These are phyloP conservation scores for Sanghuangporus baumii DNA, from an alignment of 1,284 basidiomycete species.

Conservation along the genomic window DNA sequence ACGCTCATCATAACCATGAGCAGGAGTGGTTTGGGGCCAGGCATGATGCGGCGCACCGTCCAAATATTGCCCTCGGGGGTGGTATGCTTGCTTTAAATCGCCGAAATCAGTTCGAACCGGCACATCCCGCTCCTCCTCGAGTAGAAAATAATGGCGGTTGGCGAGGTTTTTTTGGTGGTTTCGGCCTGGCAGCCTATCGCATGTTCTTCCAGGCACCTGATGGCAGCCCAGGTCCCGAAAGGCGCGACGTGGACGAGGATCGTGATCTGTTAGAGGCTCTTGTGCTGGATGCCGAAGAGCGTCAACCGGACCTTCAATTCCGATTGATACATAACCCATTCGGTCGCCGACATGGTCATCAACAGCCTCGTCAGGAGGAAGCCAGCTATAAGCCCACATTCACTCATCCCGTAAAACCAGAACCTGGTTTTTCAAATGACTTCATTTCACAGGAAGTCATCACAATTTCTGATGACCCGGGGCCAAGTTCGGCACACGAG, in stretches of 20 bases:
- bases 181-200: neutral
- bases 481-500: conserved; percentile 9
- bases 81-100: conserved; percentile 46
- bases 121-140: neutral
- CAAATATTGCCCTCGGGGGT: conserved; percentile 59
- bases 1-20: neutral
- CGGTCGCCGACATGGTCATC: neutral
- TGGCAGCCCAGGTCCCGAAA: neutral
- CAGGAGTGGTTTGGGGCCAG: neutral
- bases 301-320: neutral
- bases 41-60: conserved; percentile 40
- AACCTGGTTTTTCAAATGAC: conserved; percentile 58
- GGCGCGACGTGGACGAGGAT: neutral
- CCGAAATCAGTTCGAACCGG: conserved; percentile 21
- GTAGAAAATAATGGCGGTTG: neutral
- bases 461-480: conserved; percentile 5
- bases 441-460: conserved; percentile 35
- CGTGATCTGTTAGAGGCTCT: conserved; percentile 2
- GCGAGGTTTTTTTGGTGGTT: neutral
- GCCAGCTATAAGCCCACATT: conserved; percentile 51
- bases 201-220: neutral
- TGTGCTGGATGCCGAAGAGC: neutral
- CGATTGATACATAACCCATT: neutral
- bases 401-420: conserved; percentile 52
- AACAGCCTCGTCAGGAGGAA: neutral